Conservation (phyloP, 2,329 filamentous ascomycete species). For the Orbilia quercus region DNA sequence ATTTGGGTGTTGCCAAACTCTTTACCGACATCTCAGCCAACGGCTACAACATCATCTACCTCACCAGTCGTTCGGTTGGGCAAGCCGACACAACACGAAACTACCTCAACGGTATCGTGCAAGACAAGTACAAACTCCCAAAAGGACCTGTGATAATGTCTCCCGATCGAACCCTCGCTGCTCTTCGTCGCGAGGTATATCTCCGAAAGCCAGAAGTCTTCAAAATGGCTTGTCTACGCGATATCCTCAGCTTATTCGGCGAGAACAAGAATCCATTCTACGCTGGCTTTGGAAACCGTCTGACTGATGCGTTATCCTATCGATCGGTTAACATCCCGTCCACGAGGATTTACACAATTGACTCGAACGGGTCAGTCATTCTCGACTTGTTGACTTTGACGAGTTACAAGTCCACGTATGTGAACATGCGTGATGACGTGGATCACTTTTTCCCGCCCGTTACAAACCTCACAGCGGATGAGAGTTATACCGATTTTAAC, state of each 20-base stretch:
- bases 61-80: slow-evolving; percentile 92
- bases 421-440: slow-evolving; percentile 95
- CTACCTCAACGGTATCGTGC: slow-evolving; percentile 87
- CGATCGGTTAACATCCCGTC: slow-evolving; percentile 94
- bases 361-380: slow-evolving; percentile 94
- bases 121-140: slow-evolving; percentile 86
- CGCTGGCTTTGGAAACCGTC: slow-evolving; percentile 93
- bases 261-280: slow-evolving; percentile 86
- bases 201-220: slow-evolving; percentile 97
- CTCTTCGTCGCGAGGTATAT: slow-evolving; percentile 85
- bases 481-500: slow-evolving; percentile 95
- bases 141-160: slow-evolving; percentile 94
- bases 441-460: slow-evolving; percentile 98
- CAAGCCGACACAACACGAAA: slow-evolving; percentile 90
- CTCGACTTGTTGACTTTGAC: slow-evolving; percentile 89
- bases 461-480: slow-evolving; percentile 84
- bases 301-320: slow-evolving; percentile 96
- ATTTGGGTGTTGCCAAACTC: slow-evolving; percentile 93
- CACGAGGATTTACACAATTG: slow-evolving; percentile 97
- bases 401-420: slow-evolving; percentile 95
- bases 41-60: slow-evolving; percentile 98
- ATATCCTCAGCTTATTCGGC: slow-evolving; percentile 89
- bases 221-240: slow-evolving; percentile 97
- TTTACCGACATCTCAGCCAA: slow-evolving; percentile 96
- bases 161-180: slow-evolving; percentile 93